Percentiles rank a stretch among this genome's conserved stretches.
Conservation (phyloP, 2,329 filamentous ascomycete species). For the Plenodomus lindquistii region DNA sequence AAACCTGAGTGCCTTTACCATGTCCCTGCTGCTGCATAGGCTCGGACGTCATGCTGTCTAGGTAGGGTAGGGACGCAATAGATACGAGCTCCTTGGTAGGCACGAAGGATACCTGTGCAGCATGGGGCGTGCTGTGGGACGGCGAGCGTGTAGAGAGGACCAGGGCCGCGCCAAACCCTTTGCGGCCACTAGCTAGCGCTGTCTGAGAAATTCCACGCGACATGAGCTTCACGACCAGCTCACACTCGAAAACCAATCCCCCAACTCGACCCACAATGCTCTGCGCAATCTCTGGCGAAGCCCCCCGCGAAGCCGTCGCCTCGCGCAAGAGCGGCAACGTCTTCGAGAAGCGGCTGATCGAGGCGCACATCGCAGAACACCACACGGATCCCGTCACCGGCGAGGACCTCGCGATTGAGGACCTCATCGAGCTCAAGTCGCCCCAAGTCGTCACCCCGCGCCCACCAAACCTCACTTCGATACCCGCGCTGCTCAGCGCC, state of each 20-base stretch:
- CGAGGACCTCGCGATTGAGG: slow-evolving; percentile 79
- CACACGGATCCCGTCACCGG: slow-evolving; percentile 89
- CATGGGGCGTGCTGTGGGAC: no score
- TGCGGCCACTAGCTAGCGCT: slow-evolving; percentile 4
- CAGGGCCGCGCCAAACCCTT: background rate
- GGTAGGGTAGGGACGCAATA: no score
- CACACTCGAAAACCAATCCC: background rate
- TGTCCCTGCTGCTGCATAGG: no score
- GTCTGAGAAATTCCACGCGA: slow-evolving; percentile 10
- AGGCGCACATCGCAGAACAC: slow-evolving; percentile 91
- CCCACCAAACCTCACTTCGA: slow-evolving; percentile 91
- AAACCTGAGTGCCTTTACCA: no score
- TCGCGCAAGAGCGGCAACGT: slow-evolving; percentile 93
- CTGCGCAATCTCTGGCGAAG: slow-evolving; percentile 86
- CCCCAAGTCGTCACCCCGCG: slow-evolving; percentile 83
- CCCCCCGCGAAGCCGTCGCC: slow-evolving; percentile 90
- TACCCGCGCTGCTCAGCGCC: slow-evolving; percentile 87
- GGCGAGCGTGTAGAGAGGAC: background rate
- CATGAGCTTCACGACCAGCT: background rate
- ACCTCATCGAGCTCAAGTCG: slow-evolving; percentile 85
- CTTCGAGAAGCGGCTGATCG: slow-evolving; percentile 93
- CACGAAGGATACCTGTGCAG: no score
- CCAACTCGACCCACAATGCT: slow-evolving; percentile 30
- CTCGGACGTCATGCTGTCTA: no score
- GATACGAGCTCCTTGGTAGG: no score